These are phyloP conservation scores for Orbilia quercus DNA, from an alignment of 2,329 filamentous ascomycete species.

Conservation along the genomic window DNA sequence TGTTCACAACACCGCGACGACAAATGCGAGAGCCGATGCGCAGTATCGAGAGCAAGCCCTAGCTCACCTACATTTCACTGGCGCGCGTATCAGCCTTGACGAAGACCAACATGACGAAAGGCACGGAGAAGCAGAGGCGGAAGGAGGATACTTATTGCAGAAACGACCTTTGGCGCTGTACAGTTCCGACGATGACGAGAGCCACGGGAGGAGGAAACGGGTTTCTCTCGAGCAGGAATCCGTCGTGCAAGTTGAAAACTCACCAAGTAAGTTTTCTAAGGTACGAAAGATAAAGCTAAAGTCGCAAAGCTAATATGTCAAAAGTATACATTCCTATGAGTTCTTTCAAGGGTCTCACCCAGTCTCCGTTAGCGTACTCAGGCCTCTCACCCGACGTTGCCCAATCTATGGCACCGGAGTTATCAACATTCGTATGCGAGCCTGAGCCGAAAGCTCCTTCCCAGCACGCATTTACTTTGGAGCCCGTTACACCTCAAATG, in stretches of 20 bases:
- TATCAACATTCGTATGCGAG: constrained; percentile 38
- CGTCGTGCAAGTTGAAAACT: constrained; percentile 17
- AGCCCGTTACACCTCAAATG: constrained; percentile 28
- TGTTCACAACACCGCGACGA: constrained; percentile 40
- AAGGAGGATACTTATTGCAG: neutral
- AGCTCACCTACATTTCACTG: constrained; percentile 19
- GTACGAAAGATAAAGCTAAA: neutral
- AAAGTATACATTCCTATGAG: constrained; percentile 31
- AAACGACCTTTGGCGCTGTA: constrained; percentile 16
- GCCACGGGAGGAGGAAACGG: constrained; percentile 17
- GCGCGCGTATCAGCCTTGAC: constrained; percentile 16
- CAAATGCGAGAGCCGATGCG: constrained; percentile 32
- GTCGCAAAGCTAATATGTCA: neutral
- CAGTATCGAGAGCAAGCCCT: constrained; percentile 37
- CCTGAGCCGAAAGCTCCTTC: constrained; percentile 13
- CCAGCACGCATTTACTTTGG: constrained; percentile 35
- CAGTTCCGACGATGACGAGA: constrained; percentile 25
- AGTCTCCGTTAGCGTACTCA: constrained; percentile 32
- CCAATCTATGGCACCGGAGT: constrained; percentile 8
- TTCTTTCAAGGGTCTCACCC: constrained; percentile 22
- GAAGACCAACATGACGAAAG: neutral
- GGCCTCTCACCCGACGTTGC: constrained; percentile 5
- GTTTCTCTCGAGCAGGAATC: constrained; percentile 7
- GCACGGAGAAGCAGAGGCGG: neutral
- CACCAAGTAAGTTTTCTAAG: constrained; percentile 11